Evolutionary conservation across 345 rosid genomes (phyloP).

Genomic region (Acer campestre): DNA sequence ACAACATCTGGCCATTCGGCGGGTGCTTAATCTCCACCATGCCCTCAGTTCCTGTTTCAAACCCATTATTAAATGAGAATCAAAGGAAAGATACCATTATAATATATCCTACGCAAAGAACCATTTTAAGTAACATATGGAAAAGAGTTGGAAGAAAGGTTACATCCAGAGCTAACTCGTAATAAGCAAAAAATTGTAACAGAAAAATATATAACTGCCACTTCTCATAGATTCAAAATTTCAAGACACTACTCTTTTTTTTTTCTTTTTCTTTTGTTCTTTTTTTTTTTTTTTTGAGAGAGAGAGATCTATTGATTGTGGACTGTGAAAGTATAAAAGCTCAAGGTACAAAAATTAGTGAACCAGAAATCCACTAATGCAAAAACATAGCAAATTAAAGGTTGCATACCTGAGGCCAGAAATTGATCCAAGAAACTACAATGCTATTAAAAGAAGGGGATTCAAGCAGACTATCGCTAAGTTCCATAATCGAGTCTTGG

Average conservation of each 20-base stretch:
- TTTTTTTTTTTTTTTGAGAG: neutral
- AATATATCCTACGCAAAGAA: neutral
- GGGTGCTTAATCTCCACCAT: slow-evolving; percentile 42
- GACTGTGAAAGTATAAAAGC: neutral
- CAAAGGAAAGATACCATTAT: neutral
- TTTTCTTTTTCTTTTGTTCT: too few relatives aligned
- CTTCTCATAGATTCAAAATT: neutral
- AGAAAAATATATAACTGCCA: neutral
- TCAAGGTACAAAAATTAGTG: neutral
- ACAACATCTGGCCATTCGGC: slow-evolving; percentile 44
- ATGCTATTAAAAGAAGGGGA: neutral
- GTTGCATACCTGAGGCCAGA: neutral
- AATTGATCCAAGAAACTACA: neutral
- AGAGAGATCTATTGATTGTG: neutral
- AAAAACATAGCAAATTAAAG: neutral
- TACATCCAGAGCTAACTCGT: neutral
- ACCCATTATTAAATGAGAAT: slow-evolving; percentile 22
- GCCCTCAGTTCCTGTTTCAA: slow-evolving; percentile 57
- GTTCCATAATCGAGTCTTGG: neutral
- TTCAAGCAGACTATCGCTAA: neutral
- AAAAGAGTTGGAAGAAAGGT: neutral
- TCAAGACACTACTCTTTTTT: neutral
- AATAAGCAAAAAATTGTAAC: neutral
- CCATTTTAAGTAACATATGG: neutral
- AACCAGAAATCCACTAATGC: neutral